A percentile compares a stretch with the other conserved stretches of the same genome.
These are phyloP conservation scores for Zostera marina DNA, from an alignment of 116 monocot species.

Conservation along the genomic window DNA sequence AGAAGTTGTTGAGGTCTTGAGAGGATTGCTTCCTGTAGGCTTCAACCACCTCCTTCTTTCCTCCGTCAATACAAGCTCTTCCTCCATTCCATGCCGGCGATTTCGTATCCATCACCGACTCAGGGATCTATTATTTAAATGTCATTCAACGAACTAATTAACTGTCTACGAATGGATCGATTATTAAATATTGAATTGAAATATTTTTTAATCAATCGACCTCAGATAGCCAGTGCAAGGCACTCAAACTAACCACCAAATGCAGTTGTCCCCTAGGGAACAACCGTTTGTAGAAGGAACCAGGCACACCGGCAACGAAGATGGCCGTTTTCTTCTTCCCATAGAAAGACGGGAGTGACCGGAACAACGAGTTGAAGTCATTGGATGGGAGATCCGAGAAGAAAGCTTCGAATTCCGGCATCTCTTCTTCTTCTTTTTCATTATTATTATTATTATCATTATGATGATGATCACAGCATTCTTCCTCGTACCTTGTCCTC, in stretches of 20 bases:
- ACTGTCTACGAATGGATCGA: no score
- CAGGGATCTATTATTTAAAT: conserved; percentile 31
- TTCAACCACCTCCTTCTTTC: conserved; percentile 29
- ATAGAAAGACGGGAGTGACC: conserved; percentile 10
- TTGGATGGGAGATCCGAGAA: conserved; percentile 56
- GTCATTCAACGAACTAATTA: neutral
- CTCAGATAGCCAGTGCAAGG: conserved; percentile 57
- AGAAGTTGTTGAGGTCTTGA: conserved; percentile 29
- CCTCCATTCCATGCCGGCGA: conserved; percentile 43
- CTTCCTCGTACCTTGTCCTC: conserved; percentile 14
- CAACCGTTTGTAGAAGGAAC: conserved; percentile 46
- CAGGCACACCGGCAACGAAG: conserved; percentile 41
- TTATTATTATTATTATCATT: no score
- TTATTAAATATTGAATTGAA: no score
- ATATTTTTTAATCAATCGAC: conserved; percentile 9
- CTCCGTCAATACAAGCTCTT: conserved; percentile 43
- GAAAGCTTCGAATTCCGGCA: conserved; percentile 52
- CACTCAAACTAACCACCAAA: conserved; percentile 29
- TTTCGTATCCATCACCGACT: conserved; percentile 22
- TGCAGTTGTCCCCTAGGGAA: conserved; percentile 40
- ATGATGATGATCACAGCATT: neutral
- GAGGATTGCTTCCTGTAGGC: conserved; percentile 40
- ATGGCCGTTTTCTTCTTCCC: conserved; percentile 7
- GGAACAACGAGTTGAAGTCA: conserved; percentile 58
- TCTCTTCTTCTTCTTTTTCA: no score